Conservation (phyloP, 2,329 filamentous ascomycete species). For the Talaromyces rugulosus region DNA sequence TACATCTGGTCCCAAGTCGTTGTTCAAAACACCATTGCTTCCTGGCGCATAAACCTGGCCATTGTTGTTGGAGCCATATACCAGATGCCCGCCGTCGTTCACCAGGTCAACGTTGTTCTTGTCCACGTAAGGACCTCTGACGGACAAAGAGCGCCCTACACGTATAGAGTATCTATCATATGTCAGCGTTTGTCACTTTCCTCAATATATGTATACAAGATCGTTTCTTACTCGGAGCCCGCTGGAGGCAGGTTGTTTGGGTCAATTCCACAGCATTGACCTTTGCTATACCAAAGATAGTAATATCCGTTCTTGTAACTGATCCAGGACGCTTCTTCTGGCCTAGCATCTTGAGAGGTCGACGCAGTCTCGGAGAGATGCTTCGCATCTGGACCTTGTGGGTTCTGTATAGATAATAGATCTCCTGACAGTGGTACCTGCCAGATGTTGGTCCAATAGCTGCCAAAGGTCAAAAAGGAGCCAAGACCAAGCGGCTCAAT, state of each 20-base stretch:
- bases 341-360: conserved; percentile 8
- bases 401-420: conserved; percentile 20
- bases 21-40: conserved; percentile 30
- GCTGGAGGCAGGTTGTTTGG: conserved; percentile 19
- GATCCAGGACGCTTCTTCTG: conserved; percentile 34
- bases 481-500: conserved; percentile 25
- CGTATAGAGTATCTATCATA: conserved; percentile 29
- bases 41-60: conserved; percentile 36
- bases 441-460: conserved; percentile 65
- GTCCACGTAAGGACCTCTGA: conserved; percentile 33
- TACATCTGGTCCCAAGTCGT: conserved; percentile 25
- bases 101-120: conserved; percentile 21
- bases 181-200: neutral
- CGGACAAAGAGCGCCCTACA: conserved; percentile 29
- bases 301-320: conserved; percentile 32
- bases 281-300: conserved; percentile 38
- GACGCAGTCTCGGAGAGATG: conserved; percentile 23
- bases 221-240: conserved; percentile 9
- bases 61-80: conserved; percentile 35
- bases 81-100: conserved; percentile 29
- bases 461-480: conserved; percentile 59
- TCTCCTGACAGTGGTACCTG: conserved; percentile 48
- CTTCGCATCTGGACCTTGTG: conserved; percentile 18
- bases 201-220: neutral
- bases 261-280: conserved; percentile 33